phyloP scores from a whole-genome alignment of 768 basidiomycete species.

The Rhodotorula paludigena region DNA sequence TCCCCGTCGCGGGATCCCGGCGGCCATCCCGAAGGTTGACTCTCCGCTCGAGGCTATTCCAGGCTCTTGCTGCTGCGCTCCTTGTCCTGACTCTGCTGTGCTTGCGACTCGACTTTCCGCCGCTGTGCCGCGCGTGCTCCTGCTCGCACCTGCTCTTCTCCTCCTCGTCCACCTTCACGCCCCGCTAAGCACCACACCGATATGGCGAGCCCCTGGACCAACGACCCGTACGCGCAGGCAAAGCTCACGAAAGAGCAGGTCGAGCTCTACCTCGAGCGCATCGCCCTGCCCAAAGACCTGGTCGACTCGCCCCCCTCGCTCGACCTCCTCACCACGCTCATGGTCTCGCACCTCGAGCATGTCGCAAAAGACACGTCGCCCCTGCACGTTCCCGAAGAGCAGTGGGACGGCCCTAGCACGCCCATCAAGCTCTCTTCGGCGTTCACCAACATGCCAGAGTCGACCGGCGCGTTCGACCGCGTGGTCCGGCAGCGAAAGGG shows the following conservation, averaged over 20 bases:
- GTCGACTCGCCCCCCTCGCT: not conserved
- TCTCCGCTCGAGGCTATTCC: too few species aligned
- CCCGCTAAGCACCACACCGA: not conserved
- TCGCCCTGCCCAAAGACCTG: conserved; percentile 4
- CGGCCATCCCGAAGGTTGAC: too few species aligned
- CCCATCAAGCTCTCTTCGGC: conserved; percentile 5
- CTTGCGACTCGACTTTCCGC: too few species aligned
- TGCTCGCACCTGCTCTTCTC: not conserved
- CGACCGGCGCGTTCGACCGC: conserved; percentile 6
- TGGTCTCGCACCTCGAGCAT: conserved; percentile 17
- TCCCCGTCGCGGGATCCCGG: too few species aligned
- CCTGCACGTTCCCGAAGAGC: conserved; percentile 19
- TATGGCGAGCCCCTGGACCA: conserved; percentile 5
- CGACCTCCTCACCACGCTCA: conserved; percentile 9
- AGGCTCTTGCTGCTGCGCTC: too few species aligned
- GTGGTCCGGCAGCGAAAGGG: conserved; percentile 18
- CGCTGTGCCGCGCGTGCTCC: too few species aligned
- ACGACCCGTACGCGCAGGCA: conserved; percentile 7
- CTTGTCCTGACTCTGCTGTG: too few species aligned
- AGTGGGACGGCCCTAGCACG: conserved; percentile 9
- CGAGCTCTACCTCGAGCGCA: conserved; percentile 9
- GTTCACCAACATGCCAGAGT: conserved; percentile 18
- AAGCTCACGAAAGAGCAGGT: not conserved
- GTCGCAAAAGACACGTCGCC: conserved; percentile 30
- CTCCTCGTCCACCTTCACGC: not conserved